phyloP scores from a whole-genome alignment of 2,329 filamentous ascomycete species.

The Colletotrichum eleusines region DNA sequence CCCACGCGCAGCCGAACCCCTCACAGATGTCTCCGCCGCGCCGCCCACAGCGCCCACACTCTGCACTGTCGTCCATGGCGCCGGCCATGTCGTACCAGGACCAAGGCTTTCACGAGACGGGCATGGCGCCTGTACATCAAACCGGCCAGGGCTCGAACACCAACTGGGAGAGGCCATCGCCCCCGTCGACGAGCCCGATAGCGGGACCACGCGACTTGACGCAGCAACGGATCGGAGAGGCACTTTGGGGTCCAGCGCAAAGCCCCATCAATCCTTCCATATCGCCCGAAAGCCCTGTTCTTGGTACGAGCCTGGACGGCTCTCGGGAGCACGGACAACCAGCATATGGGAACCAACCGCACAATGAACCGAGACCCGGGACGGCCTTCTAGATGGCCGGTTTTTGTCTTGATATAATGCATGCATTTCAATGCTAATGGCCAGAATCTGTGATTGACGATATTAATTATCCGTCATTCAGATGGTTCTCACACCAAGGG shows the following conservation, averaged over 20 bases:
- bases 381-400: neutral
- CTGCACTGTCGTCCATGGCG: conserved; percentile 30
- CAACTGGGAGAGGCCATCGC: conserved; percentile 36
- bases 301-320: neutral
- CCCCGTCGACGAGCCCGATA: conserved; percentile 22
- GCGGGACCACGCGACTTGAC: conserved; percentile 46
- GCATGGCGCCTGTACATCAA: conserved; percentile 23
- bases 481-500: neutral
- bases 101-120: conserved; percentile 19
- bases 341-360: neutral
- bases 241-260: conserved; percentile 49
- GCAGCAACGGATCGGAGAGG: conserved; percentile 50
- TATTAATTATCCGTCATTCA: neutral
- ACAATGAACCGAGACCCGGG: neutral
- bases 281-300: conserved; percentile 27
- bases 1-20: conserved; percentile 49
- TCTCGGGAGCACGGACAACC: neutral
- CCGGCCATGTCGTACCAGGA: conserved; percentile 31
- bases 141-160: conserved; percentile 4
- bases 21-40: conserved; percentile 33
- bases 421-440: neutral
- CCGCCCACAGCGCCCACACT: conserved; percentile 22
- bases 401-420: neutral
- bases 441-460: neutral
- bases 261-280: conserved; percentile 10